Evolutionary conservation across 2,329 filamentous ascomycete genomes (phyloP).

Genomic region (Plectosphaerella sp.): DNA sequence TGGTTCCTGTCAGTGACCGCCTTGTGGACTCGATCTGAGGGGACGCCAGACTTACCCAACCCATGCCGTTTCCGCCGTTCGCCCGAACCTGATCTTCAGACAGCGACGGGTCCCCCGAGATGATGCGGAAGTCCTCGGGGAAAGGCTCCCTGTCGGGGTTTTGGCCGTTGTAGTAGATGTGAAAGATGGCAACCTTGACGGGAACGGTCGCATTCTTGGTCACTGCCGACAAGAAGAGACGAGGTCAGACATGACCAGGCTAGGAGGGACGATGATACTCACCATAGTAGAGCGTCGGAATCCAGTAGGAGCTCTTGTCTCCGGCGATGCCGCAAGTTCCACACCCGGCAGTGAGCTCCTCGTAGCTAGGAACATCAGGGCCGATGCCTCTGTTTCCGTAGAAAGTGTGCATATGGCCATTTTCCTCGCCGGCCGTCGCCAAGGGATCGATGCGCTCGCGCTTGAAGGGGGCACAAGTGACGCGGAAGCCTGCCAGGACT

Average conservation of each 20-base stretch:
- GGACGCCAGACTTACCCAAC: not conserved
- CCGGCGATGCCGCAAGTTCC: not conserved
- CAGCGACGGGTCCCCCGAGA: not conserved
- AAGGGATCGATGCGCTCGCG: conserved; percentile 2
- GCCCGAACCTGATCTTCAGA: not conserved
- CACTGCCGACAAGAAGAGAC: not conserved
- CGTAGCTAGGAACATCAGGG: not conserved
- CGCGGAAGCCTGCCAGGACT: not conserved
- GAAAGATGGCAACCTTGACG: conserved; percentile 2
- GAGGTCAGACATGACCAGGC: not conserved
- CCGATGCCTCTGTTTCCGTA: conserved; percentile 1
- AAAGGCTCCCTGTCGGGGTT: not conserved
- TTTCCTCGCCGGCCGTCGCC: conserved; percentile 1
- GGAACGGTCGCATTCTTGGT: conserved; percentile 1
- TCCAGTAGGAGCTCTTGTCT: conserved; percentile 1
- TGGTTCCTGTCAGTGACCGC: not conserved
- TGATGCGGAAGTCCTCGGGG: conserved; percentile 1
- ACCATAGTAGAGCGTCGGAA: conserved; percentile 2
- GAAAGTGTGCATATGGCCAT: conserved; percentile 3
- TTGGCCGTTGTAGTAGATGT: conserved; percentile 1
- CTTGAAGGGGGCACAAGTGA: conserved; percentile 1
- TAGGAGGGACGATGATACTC: not conserved
- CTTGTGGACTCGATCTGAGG: not conserved
- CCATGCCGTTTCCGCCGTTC: not conserved
- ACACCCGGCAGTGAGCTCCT: not conserved